These are phyloP conservation scores for Aspergillus haitiensis DNA, from an alignment of 495 filamentous ascomycete genomes.

Conservation along the genomic window DNA sequence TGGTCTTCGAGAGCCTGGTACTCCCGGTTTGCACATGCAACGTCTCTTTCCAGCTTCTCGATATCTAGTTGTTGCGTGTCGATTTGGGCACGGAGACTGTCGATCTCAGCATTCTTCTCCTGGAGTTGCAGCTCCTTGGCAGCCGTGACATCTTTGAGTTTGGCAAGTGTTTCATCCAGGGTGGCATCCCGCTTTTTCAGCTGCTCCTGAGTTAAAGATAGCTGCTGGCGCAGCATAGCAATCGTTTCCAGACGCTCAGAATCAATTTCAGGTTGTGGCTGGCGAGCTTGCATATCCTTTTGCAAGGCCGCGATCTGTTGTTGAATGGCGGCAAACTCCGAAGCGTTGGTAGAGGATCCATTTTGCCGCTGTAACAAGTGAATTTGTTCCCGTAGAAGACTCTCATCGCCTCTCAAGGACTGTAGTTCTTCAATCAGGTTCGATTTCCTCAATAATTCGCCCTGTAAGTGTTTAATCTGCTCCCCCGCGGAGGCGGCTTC, in stretches of 20 bases:
- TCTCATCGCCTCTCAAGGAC: conserved; percentile 27
- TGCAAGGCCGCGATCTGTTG: conserved; percentile 40
- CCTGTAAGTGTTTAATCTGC: conserved; percentile 42
- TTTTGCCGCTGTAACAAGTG: conserved; percentile 36
- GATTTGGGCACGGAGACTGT: conserved; percentile 43
- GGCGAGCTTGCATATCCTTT: conserved; percentile 34
- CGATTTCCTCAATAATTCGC: conserved; percentile 40
- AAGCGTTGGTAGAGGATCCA: conserved; percentile 26
- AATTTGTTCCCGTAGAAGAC: conserved; percentile 35
- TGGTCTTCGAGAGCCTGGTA: conserved; percentile 39
- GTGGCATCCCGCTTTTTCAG: conserved; percentile 38
- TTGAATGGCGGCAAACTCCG: conserved; percentile 31
- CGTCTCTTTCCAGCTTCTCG: conserved; percentile 39
- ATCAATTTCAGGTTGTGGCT: conserved; percentile 27
- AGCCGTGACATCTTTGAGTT: conserved; percentile 38
- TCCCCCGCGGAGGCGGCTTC: conserved; percentile 43
- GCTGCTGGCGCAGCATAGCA: conserved; percentile 41
- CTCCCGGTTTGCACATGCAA: conserved; percentile 37
- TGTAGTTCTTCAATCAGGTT: conserved; percentile 35
- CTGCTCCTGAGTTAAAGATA: conserved; percentile 41
- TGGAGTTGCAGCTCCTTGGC: conserved; percentile 39
- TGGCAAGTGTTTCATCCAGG: conserved; percentile 41
- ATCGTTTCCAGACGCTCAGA: conserved; percentile 41
- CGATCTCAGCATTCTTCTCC: conserved; percentile 43
- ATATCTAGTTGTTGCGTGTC: conserved; percentile 38